Evolutionary conservation across 768 basidiomycete genomes (phyloP).

Genomic region (Galerina sulciceps): DNA sequence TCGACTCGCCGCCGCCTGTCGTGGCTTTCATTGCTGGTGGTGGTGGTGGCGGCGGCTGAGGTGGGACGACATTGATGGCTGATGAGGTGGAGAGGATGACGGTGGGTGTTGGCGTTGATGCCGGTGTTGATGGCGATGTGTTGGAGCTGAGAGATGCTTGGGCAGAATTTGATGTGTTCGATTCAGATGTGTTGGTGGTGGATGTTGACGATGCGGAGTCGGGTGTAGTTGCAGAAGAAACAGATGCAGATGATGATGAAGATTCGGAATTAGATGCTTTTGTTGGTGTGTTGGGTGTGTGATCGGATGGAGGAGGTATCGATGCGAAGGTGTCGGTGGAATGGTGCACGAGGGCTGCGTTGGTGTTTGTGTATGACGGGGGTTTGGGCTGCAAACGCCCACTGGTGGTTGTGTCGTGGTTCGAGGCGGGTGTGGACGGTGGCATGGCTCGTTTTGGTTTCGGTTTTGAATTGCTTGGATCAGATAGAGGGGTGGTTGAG

Average conservation of each 20-base stretch:
- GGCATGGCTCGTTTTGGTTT: neutral
- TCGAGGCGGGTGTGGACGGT: no score
- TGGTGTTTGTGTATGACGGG: neutral
- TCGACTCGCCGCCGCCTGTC: conserved; percentile 74
- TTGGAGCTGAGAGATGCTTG: neutral
- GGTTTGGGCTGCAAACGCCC: no score
- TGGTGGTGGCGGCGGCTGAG: conserved; percentile 15
- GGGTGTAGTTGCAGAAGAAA: neutral
- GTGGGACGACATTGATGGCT: conserved; percentile 14
- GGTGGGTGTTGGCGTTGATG: conserved; percentile 2
- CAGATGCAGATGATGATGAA: neutral
- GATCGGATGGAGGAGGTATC: conserved; percentile 3
- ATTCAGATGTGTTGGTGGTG: neutral
- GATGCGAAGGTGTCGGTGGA: conserved; percentile 18
- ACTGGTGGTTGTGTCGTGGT: no score
- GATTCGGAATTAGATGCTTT: neutral
- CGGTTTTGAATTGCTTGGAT: neutral
- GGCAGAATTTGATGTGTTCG: neutral
- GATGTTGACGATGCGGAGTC: neutral
- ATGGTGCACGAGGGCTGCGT: neutral
- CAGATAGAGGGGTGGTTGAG: neutral
- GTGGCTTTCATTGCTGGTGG: conserved; percentile 1
- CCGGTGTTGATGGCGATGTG: neutral
- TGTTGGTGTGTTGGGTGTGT: neutral
- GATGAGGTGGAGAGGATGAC: conserved; percentile 13